These are phyloP conservation scores for Dendrobium catenatum DNA, from an alignment of 106 monocot species.

Conservation along the genomic window DNA sequence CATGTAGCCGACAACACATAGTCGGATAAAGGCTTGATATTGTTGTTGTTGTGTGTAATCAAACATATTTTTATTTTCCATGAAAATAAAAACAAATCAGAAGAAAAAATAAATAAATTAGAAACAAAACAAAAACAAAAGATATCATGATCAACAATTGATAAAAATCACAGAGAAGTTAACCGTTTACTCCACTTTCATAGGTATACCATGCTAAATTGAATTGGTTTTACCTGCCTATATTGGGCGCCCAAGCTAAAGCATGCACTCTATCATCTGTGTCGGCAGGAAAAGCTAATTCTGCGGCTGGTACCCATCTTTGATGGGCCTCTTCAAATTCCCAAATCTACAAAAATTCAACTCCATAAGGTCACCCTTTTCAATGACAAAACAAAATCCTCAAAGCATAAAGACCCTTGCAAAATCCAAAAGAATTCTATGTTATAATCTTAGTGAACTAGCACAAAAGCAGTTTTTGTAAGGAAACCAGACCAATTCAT, in stretches of 20 bases:
- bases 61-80: not conserved
- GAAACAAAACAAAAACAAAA: not conserved
- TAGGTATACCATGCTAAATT: not conserved
- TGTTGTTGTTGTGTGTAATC: not conserved
- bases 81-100: too few species aligned
- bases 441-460: not conserved
- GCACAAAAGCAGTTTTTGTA: not conserved
- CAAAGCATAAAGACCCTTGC: not conserved
- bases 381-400: not conserved
- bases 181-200: not conserved
- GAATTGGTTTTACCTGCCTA: slow-evolving; percentile 56
- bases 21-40: too few species aligned
- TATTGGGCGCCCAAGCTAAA: slow-evolving; percentile 94
- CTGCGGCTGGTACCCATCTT: slow-evolving; percentile 81
- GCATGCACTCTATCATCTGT: slow-evolving; percentile 67
- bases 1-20: too few species aligned
- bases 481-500: not conserved
- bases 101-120: not conserved
- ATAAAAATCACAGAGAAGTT: not conserved
- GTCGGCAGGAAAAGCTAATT: slow-evolving; percentile 71
- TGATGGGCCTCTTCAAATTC: slow-evolving; percentile 90
- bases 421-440: not conserved
- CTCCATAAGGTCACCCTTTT: not conserved
- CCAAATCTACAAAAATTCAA: slow-evolving; percentile 59
- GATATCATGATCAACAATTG: not conserved